Evolutionary conservation across 306 rosid species (phyloP), one percentile per base, ranked within the genome.

Genomic region (Vigna trinervia): DNA sequence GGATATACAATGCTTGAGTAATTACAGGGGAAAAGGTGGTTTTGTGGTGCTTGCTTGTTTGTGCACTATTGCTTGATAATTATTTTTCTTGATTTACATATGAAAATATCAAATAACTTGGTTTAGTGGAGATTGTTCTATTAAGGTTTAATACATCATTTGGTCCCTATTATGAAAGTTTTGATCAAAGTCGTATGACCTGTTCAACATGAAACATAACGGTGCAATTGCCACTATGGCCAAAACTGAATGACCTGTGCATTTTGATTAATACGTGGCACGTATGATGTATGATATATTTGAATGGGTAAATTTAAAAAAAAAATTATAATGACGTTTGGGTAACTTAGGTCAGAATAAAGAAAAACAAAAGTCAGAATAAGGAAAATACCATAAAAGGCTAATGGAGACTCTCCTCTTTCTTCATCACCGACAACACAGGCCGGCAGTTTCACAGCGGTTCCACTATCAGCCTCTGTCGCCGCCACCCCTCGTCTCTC

Each of bases 401-500:
- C n/a, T 10, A 46, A 50, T 82, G 61, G 74, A 32, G 8, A 52
- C 61, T 9, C 50, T 73, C 32, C 52, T 22, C 13, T 15, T 30
- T 43, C 45, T 43, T 53, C 69, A 4, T 38, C 2, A 58, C 94
- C 94, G 87, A 88, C 90, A 2, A 53, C 83, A 61, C 78, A 75
- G 71, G 45, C 86, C 81, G 96, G 91, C 84, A 47, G 51, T 12
- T 77, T 74, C 82, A 47, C 84, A 75, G 75, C 77, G 2, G 23
- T 8, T 32, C 61, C 82, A 5, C 13, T 75, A 12, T 67, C 86
- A 34, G 6, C 73, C 23, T 75, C 83, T 1, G 38, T 78, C n/a
- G 28, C 78, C 38, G 41, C 78, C 23, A 34, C 57, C 64, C 79
- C 74, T 61, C 71, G 76, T 39, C 78, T 73, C 5, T 28, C 36